A percentile compares a stretch with the other conserved stretches of the same genome.
phyloP scores from a whole-genome alignment of 495 filamentous ascomycete genomes.

The Penicillium tannophilum region DNA sequence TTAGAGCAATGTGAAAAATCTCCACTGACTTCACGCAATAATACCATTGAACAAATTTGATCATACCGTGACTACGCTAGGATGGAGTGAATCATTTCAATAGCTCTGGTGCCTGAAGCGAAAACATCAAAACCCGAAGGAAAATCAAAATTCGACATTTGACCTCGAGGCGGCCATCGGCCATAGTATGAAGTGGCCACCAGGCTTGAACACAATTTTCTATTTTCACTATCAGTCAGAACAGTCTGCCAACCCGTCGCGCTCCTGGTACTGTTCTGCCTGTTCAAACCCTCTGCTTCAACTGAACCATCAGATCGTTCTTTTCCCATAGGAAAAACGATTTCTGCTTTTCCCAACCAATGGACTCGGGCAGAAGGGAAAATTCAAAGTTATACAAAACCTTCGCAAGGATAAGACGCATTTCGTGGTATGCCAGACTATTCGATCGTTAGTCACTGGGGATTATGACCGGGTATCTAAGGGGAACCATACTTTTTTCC shows the following conservation, averaged over 20 bases:
- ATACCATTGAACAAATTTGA: too few relatives aligned
- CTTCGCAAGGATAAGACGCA: conserved; percentile 4
- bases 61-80: too few relatives aligned
- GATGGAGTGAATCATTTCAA: too few relatives aligned
- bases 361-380: background rate
- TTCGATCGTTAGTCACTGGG: background rate
- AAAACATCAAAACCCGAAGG: too few relatives aligned
- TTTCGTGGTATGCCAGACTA: conserved; percentile 11
- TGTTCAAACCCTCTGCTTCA: background rate
- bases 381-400: conserved; percentile 2
- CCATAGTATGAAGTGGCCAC: too few relatives aligned
- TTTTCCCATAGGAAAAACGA: background rate
- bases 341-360: conserved; percentile 1
- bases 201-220: too few relatives aligned
- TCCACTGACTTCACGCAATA: too few relatives aligned
- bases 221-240: background rate
- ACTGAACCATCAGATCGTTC: background rate
- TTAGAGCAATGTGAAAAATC: too few relatives aligned
- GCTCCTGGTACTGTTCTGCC: background rate
- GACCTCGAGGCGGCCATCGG: too few relatives aligned
- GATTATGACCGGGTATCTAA: too few relatives aligned
- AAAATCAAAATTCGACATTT: too few relatives aligned
- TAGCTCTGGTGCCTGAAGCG: too few relatives aligned
- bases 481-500: conserved; percentile 52
- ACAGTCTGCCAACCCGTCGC: background rate